Evolutionary conservation across 2,329 filamentous ascomycete genomes (phyloP).

Genomic region (Aureobasidium musti): DNA sequence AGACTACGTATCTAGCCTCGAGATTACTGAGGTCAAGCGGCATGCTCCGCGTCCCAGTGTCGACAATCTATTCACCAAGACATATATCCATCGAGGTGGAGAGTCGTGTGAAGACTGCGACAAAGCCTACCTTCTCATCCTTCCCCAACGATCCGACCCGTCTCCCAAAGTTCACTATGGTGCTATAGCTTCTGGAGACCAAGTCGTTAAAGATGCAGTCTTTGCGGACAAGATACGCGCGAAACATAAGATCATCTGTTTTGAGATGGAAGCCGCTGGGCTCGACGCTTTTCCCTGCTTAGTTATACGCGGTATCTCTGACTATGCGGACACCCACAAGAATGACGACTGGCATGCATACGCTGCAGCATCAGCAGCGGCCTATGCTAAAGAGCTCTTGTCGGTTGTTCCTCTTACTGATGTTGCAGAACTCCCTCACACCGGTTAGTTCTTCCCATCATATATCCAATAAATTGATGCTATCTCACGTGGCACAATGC

Average conservation of each 20-base stretch:
- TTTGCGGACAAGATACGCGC: conserved; percentile 3
- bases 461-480: not conserved
- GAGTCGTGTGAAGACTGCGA: not conserved
- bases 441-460: not conserved
- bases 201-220: conserved; percentile 29
- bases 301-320: conserved; percentile 34
- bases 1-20: not conserved
- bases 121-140: not conserved
- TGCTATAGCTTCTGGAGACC: conserved; percentile 31
- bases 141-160: not conserved
- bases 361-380: conserved; percentile 38
- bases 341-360: conserved; percentile 39
- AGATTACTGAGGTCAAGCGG: not conserved
- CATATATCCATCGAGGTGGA: not conserved
- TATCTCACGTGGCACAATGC: not conserved
- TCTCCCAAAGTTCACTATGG: conserved; percentile 31
- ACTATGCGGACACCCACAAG: conserved; percentile 37
- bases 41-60: not conserved
- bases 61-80: not conserved
- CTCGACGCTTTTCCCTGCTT: conserved; percentile 32
- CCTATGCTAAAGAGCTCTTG: conserved; percentile 32
- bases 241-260: conserved; percentile 24
- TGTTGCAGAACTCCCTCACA: not conserved
- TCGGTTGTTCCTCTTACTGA: not conserved
- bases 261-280: conserved; percentile 33